Conservation (phyloP, 1,139 yeast genomes). For the Kluyveromyces sp. region DNA sequence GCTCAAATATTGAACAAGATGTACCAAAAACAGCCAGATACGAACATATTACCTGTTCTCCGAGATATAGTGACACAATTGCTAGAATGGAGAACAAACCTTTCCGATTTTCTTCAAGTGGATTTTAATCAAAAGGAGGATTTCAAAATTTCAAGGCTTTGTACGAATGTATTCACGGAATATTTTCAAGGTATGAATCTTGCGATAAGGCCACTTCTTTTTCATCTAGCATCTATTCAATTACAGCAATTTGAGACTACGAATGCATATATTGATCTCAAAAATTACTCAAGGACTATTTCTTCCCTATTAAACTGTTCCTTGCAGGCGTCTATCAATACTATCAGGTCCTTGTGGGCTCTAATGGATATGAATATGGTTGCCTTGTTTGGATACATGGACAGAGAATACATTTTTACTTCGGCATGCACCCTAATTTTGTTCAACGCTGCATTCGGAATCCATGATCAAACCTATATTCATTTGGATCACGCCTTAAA, state of each 20-base stretch:
- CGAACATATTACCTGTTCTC: slow-evolving; percentile 67
- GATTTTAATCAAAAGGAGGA: slow-evolving; percentile 49
- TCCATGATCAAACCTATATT: slow-evolving; percentile 65
- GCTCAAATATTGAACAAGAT: slow-evolving; percentile 65
- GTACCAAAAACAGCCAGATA: slow-evolving; percentile 70
- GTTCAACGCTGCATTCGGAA: slow-evolving; percentile 77
- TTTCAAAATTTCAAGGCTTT: slow-evolving; percentile 55
- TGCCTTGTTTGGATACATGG: slow-evolving; percentile 84
- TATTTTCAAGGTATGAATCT: slow-evolving; percentile 80
- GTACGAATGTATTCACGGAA: slow-evolving; percentile 76
- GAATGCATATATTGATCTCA: slow-evolving; percentile 57
- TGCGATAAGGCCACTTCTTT: slow-evolving; percentile 72
- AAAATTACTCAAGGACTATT: slow-evolving; percentile 61
- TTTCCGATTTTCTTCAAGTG: slow-evolving; percentile 59
- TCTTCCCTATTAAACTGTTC: slow-evolving; percentile 69
- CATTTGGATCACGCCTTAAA: slow-evolving; percentile 69
- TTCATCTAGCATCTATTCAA: slow-evolving; percentile 72
- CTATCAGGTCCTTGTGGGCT: slow-evolving; percentile 68
- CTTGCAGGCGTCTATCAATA: slow-evolving; percentile 75
- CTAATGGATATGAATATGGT: slow-evolving; percentile 69
- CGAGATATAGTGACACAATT: slow-evolving; percentile 64
- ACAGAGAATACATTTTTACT: slow-evolving; percentile 74
- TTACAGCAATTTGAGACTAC: slow-evolving; percentile 45
- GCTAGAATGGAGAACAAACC: slow-evolving; percentile 59
- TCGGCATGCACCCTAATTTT: slow-evolving; percentile 71